Evolutionary conservation across 2,329 filamentous ascomycete species (phyloP).

Genomic region (Trichophyton benhamiae): DNA sequence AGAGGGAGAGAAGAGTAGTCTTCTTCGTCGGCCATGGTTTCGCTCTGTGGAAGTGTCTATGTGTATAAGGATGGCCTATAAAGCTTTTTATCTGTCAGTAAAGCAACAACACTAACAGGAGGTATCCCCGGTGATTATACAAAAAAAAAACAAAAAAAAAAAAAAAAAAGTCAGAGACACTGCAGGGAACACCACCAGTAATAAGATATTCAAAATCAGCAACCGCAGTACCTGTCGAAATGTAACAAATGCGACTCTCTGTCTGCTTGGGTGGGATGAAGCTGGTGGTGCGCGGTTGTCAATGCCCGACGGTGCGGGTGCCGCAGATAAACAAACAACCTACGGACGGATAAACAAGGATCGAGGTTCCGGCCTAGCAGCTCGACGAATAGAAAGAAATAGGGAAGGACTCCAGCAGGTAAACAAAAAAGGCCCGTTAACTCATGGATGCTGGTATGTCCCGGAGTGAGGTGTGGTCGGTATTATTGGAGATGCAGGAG

Average conservation of each 20-base stretch:
- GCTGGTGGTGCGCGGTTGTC: neutral
- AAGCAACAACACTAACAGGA: neutral
- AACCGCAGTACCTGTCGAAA: neutral
- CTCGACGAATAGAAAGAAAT: neutral
- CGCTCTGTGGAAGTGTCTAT: neutral
- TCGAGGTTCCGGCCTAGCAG: neutral
- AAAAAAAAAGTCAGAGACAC: neutral
- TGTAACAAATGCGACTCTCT: neutral
- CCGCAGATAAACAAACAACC: neutral
- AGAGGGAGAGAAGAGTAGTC: constrained; percentile 70
- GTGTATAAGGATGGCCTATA: neutral
- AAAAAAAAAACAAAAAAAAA: neutral
- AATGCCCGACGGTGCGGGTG: neutral
- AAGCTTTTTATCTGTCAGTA: neutral
- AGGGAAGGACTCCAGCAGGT: no score
- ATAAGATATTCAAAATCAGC: neutral
- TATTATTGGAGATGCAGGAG: neutral
- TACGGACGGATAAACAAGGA: neutral
- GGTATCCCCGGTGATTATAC: neutral
- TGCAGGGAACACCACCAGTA: neutral
- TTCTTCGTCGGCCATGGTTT: constrained; percentile 63
- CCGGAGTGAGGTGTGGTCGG: neutral
- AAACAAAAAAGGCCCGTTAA: neutral
- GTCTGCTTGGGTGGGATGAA: neutral
- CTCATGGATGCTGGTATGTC: neutral